A percentile compares a stretch with the other conserved stretches of the same genome.
phyloP scores from a whole-genome alignment of 495 filamentous ascomycete species.

The Aspergillus saccharolyticus region DNA sequence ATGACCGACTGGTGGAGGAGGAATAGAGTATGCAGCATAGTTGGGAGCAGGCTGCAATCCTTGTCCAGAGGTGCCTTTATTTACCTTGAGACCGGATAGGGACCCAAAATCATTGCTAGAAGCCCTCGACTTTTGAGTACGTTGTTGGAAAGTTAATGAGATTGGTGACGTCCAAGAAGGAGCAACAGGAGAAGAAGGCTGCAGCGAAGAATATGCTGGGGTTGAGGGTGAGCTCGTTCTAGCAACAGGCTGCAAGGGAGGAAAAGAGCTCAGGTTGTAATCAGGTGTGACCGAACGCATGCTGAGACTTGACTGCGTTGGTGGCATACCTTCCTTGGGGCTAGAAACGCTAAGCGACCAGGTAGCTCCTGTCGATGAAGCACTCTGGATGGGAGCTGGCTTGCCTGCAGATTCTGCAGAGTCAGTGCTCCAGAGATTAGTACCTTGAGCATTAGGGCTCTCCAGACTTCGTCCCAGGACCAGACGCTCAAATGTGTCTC shows the following conservation, averaged over 20 bases:
- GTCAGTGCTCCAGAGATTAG: conserved; percentile 32
- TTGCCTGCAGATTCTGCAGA: conserved; percentile 30
- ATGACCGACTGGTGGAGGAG: conserved; percentile 36
- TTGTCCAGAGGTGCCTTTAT: conserved; percentile 17
- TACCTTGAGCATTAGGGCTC: conserved; percentile 27
- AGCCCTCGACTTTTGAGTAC: conserved; percentile 15
- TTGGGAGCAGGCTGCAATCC: conserved; percentile 26
- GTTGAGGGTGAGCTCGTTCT: conserved; percentile 26
- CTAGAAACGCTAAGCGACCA: conserved; percentile 39
- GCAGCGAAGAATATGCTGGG: conserved; percentile 29
- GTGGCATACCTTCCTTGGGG: conserved; percentile 18
- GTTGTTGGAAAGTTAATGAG: conserved; percentile 13
- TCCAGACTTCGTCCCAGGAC: conserved; percentile 60
- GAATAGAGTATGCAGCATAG: conserved; percentile 44
- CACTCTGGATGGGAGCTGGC: conserved; percentile 20
- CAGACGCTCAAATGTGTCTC: conserved; percentile 77
- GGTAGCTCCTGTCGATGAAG: conserved; percentile 37
- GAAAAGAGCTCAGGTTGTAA: conserved; percentile 44
- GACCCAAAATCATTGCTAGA: conserved; percentile 24
- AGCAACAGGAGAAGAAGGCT: conserved; percentile 23
- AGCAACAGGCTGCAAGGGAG: conserved; percentile 41
- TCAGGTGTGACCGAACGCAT: conserved; percentile 51
- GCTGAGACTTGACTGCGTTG: conserved; percentile 22
- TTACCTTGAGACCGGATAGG: conserved; percentile 25
- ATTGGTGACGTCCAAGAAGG: conserved; percentile 22